These are phyloP conservation scores for Cordyceps cicadae DNA, from an alignment of 2,329 filamentous ascomycete species.

Conservation along the genomic window DNA sequence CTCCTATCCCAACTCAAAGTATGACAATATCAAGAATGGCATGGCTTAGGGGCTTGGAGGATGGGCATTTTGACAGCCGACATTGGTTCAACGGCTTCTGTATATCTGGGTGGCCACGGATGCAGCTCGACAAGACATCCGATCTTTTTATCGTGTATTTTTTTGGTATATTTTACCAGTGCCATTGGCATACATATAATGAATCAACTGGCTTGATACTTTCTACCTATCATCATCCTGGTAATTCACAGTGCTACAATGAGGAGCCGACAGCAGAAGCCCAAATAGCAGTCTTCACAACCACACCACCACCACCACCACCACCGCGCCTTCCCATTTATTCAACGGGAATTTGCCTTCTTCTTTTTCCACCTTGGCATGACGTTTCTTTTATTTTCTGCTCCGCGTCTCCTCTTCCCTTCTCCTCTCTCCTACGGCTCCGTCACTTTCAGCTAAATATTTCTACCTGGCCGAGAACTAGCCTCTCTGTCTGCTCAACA, in stretches of 20 bases:
- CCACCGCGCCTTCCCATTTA: neutral
- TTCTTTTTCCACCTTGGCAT: neutral
- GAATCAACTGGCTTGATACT: neutral
- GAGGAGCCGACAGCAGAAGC: neutral
- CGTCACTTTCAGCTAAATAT: conserved; percentile 10
- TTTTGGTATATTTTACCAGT: neutral
- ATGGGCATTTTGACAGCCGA: neutral
- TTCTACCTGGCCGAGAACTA: neutral
- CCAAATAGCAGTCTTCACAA: neutral
- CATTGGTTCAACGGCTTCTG: neutral
- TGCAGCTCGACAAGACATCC: neutral
- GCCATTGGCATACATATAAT: neutral
- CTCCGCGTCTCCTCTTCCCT: neutral
- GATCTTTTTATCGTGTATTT: neutral
- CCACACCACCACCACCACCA: neutral
- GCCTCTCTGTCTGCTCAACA: neutral
- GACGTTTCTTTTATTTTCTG: neutral
- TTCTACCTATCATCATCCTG: neutral
- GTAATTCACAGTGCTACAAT: neutral
- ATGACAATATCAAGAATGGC: conserved; percentile 41
- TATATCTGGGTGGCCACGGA: neutral
- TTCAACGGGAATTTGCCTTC: neutral
- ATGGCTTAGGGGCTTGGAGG: conserved; percentile 13
- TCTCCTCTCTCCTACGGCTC: neutral
- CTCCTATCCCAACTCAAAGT: conserved; percentile 44